These are phyloP conservation scores for Penicillium lividum DNA, from an alignment of 495 filamentous ascomycete species.

Conservation along the genomic window DNA sequence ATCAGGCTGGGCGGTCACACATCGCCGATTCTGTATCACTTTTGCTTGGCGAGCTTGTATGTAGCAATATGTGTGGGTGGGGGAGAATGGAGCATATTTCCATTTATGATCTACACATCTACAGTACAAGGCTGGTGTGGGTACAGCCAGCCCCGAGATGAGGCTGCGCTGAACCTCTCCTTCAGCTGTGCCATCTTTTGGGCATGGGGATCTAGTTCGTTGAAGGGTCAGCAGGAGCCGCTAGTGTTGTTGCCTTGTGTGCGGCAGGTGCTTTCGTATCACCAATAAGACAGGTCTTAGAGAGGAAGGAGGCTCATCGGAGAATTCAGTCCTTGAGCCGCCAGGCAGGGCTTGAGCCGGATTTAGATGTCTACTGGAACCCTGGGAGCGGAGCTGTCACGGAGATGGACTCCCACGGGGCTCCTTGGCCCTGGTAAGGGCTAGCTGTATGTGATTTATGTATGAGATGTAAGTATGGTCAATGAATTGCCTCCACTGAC, in stretches of 20 bases:
- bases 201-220: background rate
- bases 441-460: background rate
- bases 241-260: slow-evolving; percentile 8
- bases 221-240: slow-evolving; percentile 6
- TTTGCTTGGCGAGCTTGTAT: background rate
- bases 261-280: slow-evolving; percentile 2
- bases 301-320: slow-evolving; percentile 4
- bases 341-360: background rate
- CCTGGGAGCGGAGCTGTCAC: slow-evolving; percentile 10
- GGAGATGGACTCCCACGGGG: slow-evolving; percentile 16
- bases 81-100: background rate
- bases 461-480: background rate
- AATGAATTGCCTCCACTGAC: slow-evolving; percentile 16
- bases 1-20: slow-evolving; percentile 2
- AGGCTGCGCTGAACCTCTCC: background rate
- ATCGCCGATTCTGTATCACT: slow-evolving; percentile 9
- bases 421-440: slow-evolving; percentile 7
- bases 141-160: slow-evolving; percentile 1
- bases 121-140: background rate
- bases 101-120: background rate
- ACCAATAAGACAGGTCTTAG: slow-evolving; percentile 1
- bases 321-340: background rate
- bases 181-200: background rate
- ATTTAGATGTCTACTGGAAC: background rate
- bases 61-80: background rate